phyloP scores from a whole-genome alignment of 1,139 yeast species.

The Candida glucosophila region DNA sequence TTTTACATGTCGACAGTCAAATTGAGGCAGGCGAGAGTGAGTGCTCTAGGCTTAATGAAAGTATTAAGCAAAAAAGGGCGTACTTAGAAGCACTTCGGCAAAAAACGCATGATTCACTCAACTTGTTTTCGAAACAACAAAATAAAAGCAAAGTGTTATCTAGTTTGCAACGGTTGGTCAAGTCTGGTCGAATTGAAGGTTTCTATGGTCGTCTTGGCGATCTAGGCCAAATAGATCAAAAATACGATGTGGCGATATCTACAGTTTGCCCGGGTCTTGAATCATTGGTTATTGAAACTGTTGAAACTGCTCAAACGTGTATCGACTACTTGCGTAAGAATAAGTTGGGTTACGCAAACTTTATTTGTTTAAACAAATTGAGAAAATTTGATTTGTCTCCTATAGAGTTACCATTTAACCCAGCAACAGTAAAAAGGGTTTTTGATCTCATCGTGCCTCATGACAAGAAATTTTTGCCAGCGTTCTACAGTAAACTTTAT shows the following conservation, averaged over 20 bases:
- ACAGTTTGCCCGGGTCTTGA: conserved; percentile 92
- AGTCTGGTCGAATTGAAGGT: conserved; percentile 79
- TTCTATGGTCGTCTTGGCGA: conserved; percentile 89
- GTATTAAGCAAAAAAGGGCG: conserved; percentile 43
- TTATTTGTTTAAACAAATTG: conserved; percentile 71
- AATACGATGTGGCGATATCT: conserved; percentile 86
- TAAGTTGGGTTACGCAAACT: conserved; percentile 82
- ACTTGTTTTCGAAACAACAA: conserved; percentile 46
- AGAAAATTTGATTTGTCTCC: conserved; percentile 51
- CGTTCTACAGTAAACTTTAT: conserved; percentile 78
- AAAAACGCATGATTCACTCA: conserved; percentile 56
- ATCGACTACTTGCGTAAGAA: conserved; percentile 80
- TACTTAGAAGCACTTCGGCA: conserved; percentile 52
- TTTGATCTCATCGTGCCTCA: conserved; percentile 73
- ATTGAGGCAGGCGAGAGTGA: conserved; percentile 52
- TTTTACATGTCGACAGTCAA: conserved; percentile 43
- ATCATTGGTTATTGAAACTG: conserved; percentile 90
- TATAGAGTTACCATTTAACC: conserved; percentile 58
- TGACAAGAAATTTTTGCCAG: conserved; percentile 67
- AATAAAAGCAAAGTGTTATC: conserved; percentile 69
- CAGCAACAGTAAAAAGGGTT: conserved; percentile 69
- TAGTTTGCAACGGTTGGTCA: conserved; percentile 60
- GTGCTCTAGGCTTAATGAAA: conserved; percentile 37
- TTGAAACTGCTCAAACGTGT: conserved; percentile 87
- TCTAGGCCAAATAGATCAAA: conserved; percentile 78